A percentile compares a stretch with the other conserved stretches of the same genome.
phyloP scores from a whole-genome alignment of 139 green algal species.

The Penium margaritaceum region DNA sequence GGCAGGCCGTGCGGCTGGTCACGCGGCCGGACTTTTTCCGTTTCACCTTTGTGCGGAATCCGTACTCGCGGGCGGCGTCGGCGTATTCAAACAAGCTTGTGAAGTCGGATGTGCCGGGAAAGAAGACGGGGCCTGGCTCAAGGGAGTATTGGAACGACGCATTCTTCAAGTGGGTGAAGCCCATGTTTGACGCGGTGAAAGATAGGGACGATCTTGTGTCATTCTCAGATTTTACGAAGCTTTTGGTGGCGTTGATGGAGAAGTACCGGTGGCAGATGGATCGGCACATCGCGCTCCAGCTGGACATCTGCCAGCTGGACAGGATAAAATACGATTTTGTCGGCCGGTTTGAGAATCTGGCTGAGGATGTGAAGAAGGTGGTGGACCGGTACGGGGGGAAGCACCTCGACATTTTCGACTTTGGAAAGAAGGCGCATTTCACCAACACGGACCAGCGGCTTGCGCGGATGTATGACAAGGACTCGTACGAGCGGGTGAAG shows the following conservation, averaged over 20 bases:
- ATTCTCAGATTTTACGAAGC: background rate
- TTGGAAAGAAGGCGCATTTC: background rate
- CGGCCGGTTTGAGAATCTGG: constrained; percentile 7
- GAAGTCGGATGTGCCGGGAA: background rate
- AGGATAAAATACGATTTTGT: constrained; percentile 6
- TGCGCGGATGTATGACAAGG: background rate
- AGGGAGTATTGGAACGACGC: background rate
- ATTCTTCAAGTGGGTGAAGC: background rate
- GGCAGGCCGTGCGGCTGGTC: background rate
- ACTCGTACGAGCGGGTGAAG: constrained; percentile 7
- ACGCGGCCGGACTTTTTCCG: constrained; percentile 3
- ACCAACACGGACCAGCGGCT: background rate
- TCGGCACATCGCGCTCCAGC: background rate
- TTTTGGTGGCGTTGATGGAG: background rate
- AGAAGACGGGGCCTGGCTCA: background rate
- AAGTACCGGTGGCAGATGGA: background rate
- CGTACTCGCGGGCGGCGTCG: background rate
- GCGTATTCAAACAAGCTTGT: constrained; percentile 7
- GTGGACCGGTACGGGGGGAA: constrained; percentile 1
- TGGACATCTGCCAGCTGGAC: background rate
- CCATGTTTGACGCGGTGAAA: background rate
- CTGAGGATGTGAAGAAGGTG: constrained; percentile 1
- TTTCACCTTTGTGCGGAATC: constrained; percentile 8
- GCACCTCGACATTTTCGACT: constrained; percentile 3
- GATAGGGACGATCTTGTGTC: background rate